These are phyloP conservation scores for Dictyostelium capitatum DNA, from an alignment of 78 protist genomes.

Conservation along the genomic window DNA sequence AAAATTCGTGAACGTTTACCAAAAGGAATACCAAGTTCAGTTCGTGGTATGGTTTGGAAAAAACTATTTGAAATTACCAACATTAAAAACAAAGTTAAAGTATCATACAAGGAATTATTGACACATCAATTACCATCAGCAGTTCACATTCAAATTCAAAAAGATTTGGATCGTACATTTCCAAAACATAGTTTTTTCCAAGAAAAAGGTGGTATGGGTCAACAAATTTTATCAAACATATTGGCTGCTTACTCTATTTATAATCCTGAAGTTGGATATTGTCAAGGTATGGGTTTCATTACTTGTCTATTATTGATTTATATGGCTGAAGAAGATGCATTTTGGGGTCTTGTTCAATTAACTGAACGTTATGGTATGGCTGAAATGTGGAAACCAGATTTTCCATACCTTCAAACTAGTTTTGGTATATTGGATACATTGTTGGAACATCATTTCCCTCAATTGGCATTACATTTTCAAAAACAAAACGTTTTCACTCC, in stretches of 20 bases:
- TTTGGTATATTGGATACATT: slow-evolving; percentile 34
- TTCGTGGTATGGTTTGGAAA: slow-evolving; percentile 69
- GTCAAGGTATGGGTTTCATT: slow-evolving; percentile 92
- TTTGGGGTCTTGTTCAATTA: slow-evolving; percentile 74
- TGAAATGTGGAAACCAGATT: slow-evolving; percentile 73
- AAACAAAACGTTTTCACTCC: slow-evolving; percentile 69
- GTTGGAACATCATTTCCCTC: slow-evolving; percentile 46
- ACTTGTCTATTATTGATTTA: slow-evolving; percentile 86
- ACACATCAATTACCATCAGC: slow-evolving; percentile 13
- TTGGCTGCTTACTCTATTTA: slow-evolving; percentile 81
- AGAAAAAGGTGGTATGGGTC: slow-evolving; percentile 81
- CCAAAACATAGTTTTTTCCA: slow-evolving; percentile 77
- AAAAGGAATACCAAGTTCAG: slow-evolving; percentile 85
- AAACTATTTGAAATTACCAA: slow-evolving; percentile 16
- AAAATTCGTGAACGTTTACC: slow-evolving; percentile 73
- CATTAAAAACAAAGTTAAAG: slow-evolving; percentile 51
- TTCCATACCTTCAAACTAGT: slow-evolving; percentile 70
- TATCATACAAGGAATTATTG: slow-evolving; percentile 20
- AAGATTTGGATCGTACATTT: slow-evolving; percentile 84
- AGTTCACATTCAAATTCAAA: slow-evolving; percentile 71
- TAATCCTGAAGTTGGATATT: slow-evolving; percentile 89
- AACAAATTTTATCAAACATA: slow-evolving; percentile 80
- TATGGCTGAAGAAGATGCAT: slow-evolving; percentile 87
- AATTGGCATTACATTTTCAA: slow-evolving; percentile 44
- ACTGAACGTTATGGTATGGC: slow-evolving; percentile 72